Evolutionary conservation across 805 yeast genomes (phyloP), one percentile per base, ranked within the genome.

Genomic region (Barnettozyma siamensis): DNA sequence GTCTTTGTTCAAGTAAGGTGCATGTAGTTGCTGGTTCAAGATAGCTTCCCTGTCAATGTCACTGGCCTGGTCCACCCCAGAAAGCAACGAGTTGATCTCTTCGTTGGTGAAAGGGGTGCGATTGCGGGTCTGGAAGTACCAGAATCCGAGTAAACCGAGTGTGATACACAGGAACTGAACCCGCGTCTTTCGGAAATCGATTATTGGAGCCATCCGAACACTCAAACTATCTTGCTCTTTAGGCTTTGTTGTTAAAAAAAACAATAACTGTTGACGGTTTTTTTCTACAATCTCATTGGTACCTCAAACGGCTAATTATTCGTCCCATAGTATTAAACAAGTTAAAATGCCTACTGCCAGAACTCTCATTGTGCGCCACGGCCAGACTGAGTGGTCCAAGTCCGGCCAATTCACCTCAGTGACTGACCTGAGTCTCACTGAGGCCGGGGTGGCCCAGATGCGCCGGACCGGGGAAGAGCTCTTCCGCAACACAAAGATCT

Each of bases 321-420:
- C n/a, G n/a, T n/a, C n/a, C n/a, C n/a, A n/a, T n/a, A n/a, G n/a
- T n/a, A n/a, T n/a, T n/a, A n/a, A n/a, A n/a, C n/a, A 9, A 2
- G 21, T 51, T 2, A 57, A 51, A 30, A 51, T 56, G 19, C 65
- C 73, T 30, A 71, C 84, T 11, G 89, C 89, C 24, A 73, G 89
- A 60, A 74, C 83, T 38, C 71, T 83, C 20, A 76, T 83, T 49
- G 74, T 83, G 37, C 87, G 93, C 59, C 93, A 84, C 51, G 91
- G 91, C 23, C 96, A 89, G 66, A 89, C 98, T 2, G 95, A 82
- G 62, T 89, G 98, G 98, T 89, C 97, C 35, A 80, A 84, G 55
- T 74, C 88, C 2, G 98, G 98, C 20, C 95, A 87, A 60, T 83
- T 86, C 65, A 91, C 98, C 4, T 87, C 96, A 3, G 50, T 69